A percentile compares a stretch with the other conserved stretches of the same genome.
Evolutionary conservation across 768 basidiomycete genomes (phyloP).

Genomic region (Lentinula edodes): DNA sequence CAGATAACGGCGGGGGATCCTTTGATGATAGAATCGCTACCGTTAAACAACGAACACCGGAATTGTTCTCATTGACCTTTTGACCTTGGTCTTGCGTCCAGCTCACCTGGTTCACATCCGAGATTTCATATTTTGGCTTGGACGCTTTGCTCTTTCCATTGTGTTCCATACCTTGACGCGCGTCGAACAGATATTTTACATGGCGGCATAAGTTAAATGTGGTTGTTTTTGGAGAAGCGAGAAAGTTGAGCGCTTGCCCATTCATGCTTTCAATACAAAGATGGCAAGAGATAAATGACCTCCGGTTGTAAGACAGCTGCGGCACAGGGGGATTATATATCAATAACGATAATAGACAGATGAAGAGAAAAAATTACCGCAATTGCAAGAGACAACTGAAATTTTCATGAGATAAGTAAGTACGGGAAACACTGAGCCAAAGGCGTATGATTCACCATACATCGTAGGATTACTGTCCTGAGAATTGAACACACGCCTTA

Average conservation of each 20-base stretch:
- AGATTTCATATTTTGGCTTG: constrained; percentile 8
- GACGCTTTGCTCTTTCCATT: background rate
- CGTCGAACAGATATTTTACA: constrained; percentile 19
- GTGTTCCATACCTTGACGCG: constrained; percentile 2
- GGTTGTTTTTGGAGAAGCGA: constrained; percentile 20
- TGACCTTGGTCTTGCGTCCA: constrained; percentile 19
- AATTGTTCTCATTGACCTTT: background rate
- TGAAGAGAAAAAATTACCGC: constrained; percentile 20
- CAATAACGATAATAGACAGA: background rate
- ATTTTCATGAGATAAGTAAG: background rate
- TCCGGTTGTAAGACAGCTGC: constrained; percentile 31
- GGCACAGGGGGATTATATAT: background rate
- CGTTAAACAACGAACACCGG: constrained; percentile 16
- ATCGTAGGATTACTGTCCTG: constrained; percentile 20
- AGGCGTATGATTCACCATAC: constrained; percentile 17
- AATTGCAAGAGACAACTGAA: constrained; percentile 28
- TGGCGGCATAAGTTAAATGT: constrained; percentile 22
- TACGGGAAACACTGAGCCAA: background rate
- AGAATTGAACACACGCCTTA: constrained; percentile 17
- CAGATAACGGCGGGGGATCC: constrained; percentile 22
- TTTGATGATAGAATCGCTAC: constrained; percentile 28
- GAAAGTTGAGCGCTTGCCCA: constrained; percentile 22
- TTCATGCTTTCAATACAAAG: constrained; percentile 23
- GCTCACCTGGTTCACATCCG: constrained; percentile 16
- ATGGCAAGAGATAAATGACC: constrained; percentile 31